Conservation (phyloP, 768 basidiomycete species). For the Leccinum pellstonianum region DNA sequence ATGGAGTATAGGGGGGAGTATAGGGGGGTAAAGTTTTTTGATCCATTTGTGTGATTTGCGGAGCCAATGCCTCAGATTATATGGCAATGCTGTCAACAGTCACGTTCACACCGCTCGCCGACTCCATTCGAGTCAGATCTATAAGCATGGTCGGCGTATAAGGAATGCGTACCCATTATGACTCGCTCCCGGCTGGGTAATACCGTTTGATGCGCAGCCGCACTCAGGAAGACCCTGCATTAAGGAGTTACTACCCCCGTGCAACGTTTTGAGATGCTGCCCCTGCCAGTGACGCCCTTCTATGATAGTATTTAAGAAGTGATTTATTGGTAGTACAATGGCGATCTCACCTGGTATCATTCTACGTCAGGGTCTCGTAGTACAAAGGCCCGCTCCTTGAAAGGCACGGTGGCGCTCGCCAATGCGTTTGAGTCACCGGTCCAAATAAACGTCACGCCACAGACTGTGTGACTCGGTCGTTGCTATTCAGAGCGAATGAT, state of each 20-base stretch:
- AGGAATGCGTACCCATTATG: neutral
- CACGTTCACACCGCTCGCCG: neutral
- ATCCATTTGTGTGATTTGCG: conserved; percentile 4
- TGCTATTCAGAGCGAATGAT: neutral
- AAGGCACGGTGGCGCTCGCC: neutral
- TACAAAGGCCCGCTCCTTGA: neutral
- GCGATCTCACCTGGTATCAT: neutral
- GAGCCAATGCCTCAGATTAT: neutral
- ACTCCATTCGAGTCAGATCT: conserved; percentile 5
- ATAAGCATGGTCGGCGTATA: neutral
- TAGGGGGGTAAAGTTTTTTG: conserved; percentile 45
- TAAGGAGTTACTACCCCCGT: neutral
- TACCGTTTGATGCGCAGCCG: neutral
- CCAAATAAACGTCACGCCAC: neutral
- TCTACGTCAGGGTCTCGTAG: neutral
- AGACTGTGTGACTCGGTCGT: neutral
- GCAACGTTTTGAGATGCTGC: neutral
- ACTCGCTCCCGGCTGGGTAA: neutral
- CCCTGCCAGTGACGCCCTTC: neutral
- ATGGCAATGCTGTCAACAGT: neutral
- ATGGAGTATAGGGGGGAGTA: conserved; percentile 53
- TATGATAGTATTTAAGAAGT: neutral
- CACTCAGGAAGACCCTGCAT: neutral
- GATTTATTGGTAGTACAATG: neutral
- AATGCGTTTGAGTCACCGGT: neutral